These are phyloP conservation scores for Vinca minor DNA, from an alignment of 257 asterid genomes.

Conservation along the genomic window DNA sequence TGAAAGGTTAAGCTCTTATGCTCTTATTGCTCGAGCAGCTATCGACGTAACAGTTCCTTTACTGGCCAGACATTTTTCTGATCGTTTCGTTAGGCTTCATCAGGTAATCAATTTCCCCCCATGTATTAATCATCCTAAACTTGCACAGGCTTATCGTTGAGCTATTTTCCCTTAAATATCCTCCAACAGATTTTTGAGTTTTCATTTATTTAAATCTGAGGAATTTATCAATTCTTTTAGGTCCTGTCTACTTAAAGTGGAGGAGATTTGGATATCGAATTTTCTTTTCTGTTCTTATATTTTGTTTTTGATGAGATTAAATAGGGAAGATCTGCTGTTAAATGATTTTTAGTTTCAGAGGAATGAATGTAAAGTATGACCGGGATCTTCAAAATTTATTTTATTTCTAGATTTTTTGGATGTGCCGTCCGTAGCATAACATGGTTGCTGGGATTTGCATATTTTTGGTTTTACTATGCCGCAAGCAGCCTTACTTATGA, in stretches of 20 bases:
- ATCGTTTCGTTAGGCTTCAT: slow-evolving; percentile 56
- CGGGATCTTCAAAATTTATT: neutral
- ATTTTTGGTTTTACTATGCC: neutral
- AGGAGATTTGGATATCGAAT: neutral
- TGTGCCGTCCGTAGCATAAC: neutral
- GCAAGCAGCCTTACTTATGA: neutral
- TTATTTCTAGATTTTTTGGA: neutral
- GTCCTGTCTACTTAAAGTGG: neutral
- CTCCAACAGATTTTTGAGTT: slow-evolving; percentile 2
- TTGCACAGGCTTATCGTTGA: neutral
- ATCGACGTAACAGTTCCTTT: slow-evolving; percentile 55
- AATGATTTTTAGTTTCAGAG: neutral
- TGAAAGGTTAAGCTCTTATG: slow-evolving; percentile 91
- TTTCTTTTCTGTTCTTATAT: neutral
- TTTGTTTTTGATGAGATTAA: neutral
- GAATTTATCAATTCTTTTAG: slow-evolving; percentile 2
- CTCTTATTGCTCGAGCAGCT: slow-evolving; percentile 96
- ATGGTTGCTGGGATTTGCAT: neutral
- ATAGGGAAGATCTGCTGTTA: neutral
- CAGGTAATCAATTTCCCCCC: slow-evolving; percentile 41
- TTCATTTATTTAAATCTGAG: neutral
- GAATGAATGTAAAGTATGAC: neutral
- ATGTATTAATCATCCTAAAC: neutral
- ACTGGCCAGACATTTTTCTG: slow-evolving; percentile 57
- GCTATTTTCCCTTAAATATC: slow-evolving; percentile 6